A percentile compares a stretch with the other conserved stretches of the same genome.
Conservation (phyloP, 106 monocot genomes). For the Vanilla planifolia region DNA sequence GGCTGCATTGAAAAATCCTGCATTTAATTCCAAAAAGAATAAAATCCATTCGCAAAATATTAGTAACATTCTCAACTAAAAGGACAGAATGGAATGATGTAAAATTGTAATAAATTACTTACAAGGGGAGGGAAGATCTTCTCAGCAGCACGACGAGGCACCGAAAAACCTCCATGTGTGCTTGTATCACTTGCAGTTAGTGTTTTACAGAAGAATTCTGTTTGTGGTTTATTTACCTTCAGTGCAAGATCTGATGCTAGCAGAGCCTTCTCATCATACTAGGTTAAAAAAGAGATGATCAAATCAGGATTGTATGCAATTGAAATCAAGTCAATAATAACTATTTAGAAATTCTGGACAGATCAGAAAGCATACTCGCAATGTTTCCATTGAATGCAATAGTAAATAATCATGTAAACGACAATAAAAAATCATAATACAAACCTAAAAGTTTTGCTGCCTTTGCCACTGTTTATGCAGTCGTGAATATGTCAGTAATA, state of each 20-base stretch:
- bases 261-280: constrained; percentile 69
- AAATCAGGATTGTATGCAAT: not conserved
- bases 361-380: no score
- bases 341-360: no score
- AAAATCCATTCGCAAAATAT: not conserved
- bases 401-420: no score
- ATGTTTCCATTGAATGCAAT: no score
- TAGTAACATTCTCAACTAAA: not conserved
- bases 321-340: no score
- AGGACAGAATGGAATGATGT: no score
- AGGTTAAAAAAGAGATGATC: constrained; percentile 10
- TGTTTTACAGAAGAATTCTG: constrained; percentile 93
- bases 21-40: not conserved
- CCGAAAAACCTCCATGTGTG: constrained; percentile 96
- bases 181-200: constrained; percentile 94
- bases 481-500: no score
- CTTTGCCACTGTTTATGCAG: no score
- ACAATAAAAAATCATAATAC: no score
- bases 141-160: constrained; percentile 87
- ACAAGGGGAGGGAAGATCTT: constrained; percentile 91
- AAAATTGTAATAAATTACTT: constrained; percentile 8
- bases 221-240: constrained; percentile 47
- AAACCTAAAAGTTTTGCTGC: no score
- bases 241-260: constrained; percentile 59
- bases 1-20: constrained; percentile 81